Evolutionary conservation across 305 asterid species (phyloP), one percentile per base, ranked within the genome.

Genomic region (Nicotiana rustica): DNA sequence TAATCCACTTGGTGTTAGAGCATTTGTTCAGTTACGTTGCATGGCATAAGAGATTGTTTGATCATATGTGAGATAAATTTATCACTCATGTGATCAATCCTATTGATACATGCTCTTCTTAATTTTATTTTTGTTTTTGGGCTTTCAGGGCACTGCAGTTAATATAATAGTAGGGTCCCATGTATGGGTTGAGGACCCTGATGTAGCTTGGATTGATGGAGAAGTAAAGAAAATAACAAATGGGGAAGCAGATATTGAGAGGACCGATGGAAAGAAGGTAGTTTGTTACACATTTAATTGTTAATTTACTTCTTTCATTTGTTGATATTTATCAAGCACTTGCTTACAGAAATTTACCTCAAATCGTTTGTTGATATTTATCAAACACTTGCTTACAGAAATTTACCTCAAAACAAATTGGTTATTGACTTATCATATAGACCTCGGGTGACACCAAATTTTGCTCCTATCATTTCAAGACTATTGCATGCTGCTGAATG

Each of bases 101-200:
- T 25, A 70, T 47, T 79, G 60, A 10, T 35, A 67, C 78, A 44
- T 68, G 78, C 67, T 15, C 67, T 15, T 64, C 61, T 64, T 70
- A 31, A 68, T 65, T 82, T 56, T 62, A 29, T 31, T 59, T 79
- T 88, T 82, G 67, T 81, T 4, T 56, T 68, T 5, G 79, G 14
- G 81, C 13, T 77, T 75, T 73, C 92, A 97, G 99, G 97, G 97
- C 47, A 92, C 98, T 85, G 83, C 91, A 44, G 99, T 95, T 83
- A 93, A 95, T 85, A 95, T 97, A 82, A 95, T 95, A 68, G 97
- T 89, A 69, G 99, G 99, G 61, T 97, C 99, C 83, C 92, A 97
- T 73, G 97, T 97, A 84, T 97, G 99, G 99, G 86, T 84, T 71
- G 97, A 93, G 88, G 99, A 97, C 91, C 92, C 91, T 21, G 81